A percentile compares a stretch with the other conserved stretches of the same genome.
Conservation (phyloP, 1,139 yeast species). For the Saccharomyces hybrid region DNA sequence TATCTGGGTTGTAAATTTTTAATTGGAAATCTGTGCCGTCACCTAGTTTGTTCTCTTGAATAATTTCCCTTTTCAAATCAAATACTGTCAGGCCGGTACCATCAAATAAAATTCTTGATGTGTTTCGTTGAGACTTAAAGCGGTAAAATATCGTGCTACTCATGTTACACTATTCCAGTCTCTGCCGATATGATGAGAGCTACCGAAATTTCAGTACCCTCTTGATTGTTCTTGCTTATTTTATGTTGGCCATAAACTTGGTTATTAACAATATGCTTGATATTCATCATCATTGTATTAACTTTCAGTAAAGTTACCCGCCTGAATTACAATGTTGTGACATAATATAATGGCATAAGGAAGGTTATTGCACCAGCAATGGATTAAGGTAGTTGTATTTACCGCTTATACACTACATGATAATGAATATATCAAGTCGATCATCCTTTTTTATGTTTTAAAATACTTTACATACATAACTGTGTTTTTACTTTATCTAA, state of each 20-base stretch:
- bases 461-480: no score
- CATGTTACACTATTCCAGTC: constrained; percentile 40
- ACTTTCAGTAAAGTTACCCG: neutral
- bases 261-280: neutral
- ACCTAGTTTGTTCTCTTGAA: constrained; percentile 70
- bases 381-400: neutral
- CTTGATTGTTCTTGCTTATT: neutral
- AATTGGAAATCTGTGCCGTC: constrained; percentile 81
- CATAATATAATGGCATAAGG: neutral
- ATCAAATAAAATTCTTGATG: constrained; percentile 77
- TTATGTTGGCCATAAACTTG: neutral
- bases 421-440: no score
- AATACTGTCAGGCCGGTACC: constrained; percentile 95
- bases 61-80: constrained; percentile 86
- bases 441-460: no score
- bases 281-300: neutral
- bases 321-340: neutral
- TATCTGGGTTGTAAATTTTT: constrained; percentile 65
- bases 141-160: constrained; percentile 84
- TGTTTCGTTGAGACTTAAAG: constrained; percentile 77
- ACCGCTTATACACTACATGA: neutral
- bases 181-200: neutral
- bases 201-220: neutral
- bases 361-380: neutral
- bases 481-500: no score